Conservation (phyloP, 2,329 filamentous ascomycete genomes). For the Lecanoromycetidae sp. region DNA sequence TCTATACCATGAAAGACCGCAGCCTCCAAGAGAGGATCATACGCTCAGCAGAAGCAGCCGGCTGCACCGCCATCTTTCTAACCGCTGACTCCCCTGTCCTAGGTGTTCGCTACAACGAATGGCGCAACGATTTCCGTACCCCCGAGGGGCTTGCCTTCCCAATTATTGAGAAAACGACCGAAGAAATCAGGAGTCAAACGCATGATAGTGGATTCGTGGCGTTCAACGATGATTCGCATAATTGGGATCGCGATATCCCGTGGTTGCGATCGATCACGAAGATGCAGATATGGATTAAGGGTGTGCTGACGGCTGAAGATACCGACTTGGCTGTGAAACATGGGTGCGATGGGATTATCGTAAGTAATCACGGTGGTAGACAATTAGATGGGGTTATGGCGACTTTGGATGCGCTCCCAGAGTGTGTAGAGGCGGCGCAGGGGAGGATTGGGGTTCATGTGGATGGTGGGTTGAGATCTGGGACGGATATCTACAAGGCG, state of each 20-base stretch:
- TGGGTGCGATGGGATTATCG: slow-evolving; percentile 35
- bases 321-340: slow-evolving; percentile 34
- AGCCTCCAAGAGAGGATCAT: slow-evolving; percentile 20
- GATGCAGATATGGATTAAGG: slow-evolving; percentile 29
- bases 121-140: slow-evolving; percentile 11
- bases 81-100: slow-evolving; percentile 28
- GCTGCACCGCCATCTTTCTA: slow-evolving; percentile 24
- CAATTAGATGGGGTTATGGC: slow-evolving; percentile 11
- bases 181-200: slow-evolving; percentile 16
- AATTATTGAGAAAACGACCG: slow-evolving; percentile 17
- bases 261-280: slow-evolving; percentile 13
- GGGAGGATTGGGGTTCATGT: slow-evolving; percentile 49
- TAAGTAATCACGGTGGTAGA: slow-evolving; percentile 29
- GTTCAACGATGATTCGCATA: slow-evolving; percentile 24
- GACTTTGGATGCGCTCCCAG: slow-evolving; percentile 34
- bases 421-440: slow-evolving; percentile 49
- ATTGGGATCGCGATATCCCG: slow-evolving; percentile 11
- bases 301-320: slow-evolving; percentile 39
- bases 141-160: slow-evolving; percentile 16
- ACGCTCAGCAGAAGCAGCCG: slow-evolving; percentile 22
- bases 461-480: slow-evolving; percentile 53
- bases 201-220: slow-evolving; percentile 20
- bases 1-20: slow-evolving; percentile 29
- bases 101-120: slow-evolving; percentile 25
- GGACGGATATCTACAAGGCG: slow-evolving; percentile 56